Evolutionary conservation across 2,329 filamentous ascomycete species (phyloP), one percentile per base, ranked within the genome.

Genomic region (Sporothrix schenckii): DNA sequence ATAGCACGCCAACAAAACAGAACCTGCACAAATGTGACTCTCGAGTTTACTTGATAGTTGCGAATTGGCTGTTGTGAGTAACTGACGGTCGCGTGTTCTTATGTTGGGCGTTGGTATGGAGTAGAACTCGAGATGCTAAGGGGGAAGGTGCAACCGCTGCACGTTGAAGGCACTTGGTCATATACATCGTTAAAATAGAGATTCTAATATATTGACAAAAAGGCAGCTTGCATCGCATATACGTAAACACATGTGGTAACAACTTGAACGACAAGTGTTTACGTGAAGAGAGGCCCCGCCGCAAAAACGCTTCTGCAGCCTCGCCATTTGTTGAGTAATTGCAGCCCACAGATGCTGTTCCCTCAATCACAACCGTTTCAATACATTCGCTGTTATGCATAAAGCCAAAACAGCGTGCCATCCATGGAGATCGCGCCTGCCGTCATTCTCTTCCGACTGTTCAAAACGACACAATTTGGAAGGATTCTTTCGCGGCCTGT

Each of bases 361-460:
- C 34, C 7, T 9, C 34, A 9, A 34, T 34, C 34, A 34, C 9
- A 34, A 9, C 34, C 34, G 34, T 7, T 9, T 5, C 34, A 34
- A 9, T 6, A 34, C 34, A 34, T 34, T 9, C 34, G 4, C 34
- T 34, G 34, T 34, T 34, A 34, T 34, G 34, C 34, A 44, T 16
- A 44, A 16, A 44, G 41, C 11, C 14, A 16, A 56, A 27, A 14
- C 50, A 56, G 27, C 14, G 16, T n/a, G 54, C 30, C 54, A 39
- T 58, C 16, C 30, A 19, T 47, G 21, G 27, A 14, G 39, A 63
- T 63, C 39, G 58, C 58, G 39, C 58, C 58, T 63, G 58, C 39
- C 39, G 58, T 4, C 49, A 19, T 50, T 50, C 49, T 19, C 2
- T n/a, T 47, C 41, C 47, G 54, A 58, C 58, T 10, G 58, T 47